A percentile compares a stretch with the other conserved stretches of the same genome.
phyloP scores from a whole-genome alignment of 2,329 filamentous ascomycete species.

The Cordyceps fumosorosea region DNA sequence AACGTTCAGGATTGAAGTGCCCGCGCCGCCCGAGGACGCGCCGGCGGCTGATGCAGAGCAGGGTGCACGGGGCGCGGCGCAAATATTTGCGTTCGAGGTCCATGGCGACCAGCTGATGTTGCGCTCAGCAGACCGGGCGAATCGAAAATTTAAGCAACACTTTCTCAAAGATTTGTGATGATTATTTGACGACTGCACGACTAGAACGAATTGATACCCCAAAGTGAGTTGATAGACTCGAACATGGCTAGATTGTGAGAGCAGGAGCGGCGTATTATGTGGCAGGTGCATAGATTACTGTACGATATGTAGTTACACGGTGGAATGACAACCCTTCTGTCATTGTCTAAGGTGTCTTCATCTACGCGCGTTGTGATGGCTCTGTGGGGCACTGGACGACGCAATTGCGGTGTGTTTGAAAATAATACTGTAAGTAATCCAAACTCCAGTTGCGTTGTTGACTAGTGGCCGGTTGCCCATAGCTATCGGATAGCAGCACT shows the following conservation, averaged over 20 bases:
- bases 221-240: neutral
- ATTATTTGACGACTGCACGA: neutral
- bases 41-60: slow-evolving; percentile 18
- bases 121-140: slow-evolving; percentile 76
- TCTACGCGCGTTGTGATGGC: no score
- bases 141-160: slow-evolving; percentile 85
- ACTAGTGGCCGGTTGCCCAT: no score
- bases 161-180: slow-evolving; percentile 64
- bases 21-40: slow-evolving; percentile 27
- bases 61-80: slow-evolving; percentile 17
- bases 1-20: slow-evolving; percentile 71
- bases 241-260: neutral
- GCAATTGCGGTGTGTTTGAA: no score
- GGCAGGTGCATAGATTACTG: neutral
- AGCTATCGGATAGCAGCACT: no score
- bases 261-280: neutral
- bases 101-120: slow-evolving; percentile 82
- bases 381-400: no score
- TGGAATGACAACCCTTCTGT: neutral
- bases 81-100: slow-evolving; percentile 68
- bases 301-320: neutral
- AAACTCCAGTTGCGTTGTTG: no score
- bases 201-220: neutral
- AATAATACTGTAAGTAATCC: no score
- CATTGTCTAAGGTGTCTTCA: no score